Evolutionary conservation across 768 basidiomycete genomes (phyloP).

Genomic region (Psilocybe tampanensis): DNA sequence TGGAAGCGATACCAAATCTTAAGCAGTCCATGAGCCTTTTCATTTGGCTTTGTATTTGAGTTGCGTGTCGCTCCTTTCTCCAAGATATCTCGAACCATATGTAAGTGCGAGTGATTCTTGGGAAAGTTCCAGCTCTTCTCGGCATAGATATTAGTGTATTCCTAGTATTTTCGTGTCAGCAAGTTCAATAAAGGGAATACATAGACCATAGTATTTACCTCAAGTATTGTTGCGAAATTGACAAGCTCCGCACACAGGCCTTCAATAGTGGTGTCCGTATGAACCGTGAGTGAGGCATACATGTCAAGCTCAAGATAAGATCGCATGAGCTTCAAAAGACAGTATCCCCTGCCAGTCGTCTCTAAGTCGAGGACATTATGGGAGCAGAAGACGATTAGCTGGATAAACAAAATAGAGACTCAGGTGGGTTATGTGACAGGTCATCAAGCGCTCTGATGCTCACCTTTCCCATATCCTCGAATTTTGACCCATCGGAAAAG

Average conservation of each 20-base stretch:
- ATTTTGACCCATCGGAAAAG: too few species aligned
- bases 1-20: constrained; percentile 25
- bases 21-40: constrained; percentile 29
- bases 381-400: background rate
- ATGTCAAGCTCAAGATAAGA: constrained; percentile 33
- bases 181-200: background rate
- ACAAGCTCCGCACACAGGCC: constrained; percentile 18
- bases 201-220: background rate
- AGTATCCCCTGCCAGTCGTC: constrained; percentile 16
- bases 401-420: background rate
- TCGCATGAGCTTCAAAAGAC: constrained; percentile 28
- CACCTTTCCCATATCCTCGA: background rate
- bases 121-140: constrained; percentile 35
- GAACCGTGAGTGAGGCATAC: constrained; percentile 30
- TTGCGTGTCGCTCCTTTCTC: constrained; percentile 30
- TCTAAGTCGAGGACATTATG: background rate
- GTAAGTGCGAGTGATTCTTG: constrained; percentile 33
- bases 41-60: constrained; percentile 33
- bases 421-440: too few species aligned
- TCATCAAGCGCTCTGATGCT: too few species aligned
- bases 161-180: background rate
- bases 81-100: constrained; percentile 33
- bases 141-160: background rate
- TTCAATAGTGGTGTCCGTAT: constrained; percentile 28
- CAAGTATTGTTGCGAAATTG: constrained; percentile 22